Evolutionary conservation across 371 early-diverging fungal genomes (phyloP).

Genomic region (Mortierella sp.): DNA sequence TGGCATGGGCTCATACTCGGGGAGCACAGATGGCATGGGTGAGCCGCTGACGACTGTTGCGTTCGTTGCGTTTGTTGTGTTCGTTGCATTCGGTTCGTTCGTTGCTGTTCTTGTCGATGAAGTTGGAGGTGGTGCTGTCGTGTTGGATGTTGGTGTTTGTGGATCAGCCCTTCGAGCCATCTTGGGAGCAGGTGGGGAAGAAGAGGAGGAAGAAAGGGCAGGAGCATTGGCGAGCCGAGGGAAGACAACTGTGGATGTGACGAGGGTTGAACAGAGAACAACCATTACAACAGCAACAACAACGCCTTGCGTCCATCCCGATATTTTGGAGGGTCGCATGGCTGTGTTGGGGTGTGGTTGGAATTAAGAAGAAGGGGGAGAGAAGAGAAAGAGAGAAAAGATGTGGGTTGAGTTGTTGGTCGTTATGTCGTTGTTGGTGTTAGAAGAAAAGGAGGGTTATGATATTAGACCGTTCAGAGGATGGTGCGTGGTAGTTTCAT

Average conservation of each 20-base stretch:
- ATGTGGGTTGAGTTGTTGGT: background rate
- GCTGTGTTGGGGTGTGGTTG: background rate
- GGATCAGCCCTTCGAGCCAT: background rate
- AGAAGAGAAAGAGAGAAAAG: background rate
- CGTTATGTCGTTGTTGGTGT: background rate
- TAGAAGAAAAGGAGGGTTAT: background rate
- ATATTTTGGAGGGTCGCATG: constrained; percentile 1
- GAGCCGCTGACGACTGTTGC: constrained; percentile 58
- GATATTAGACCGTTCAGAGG: background rate
- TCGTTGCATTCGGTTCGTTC: background rate
- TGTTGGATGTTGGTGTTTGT: background rate
- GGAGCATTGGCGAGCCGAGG: background rate
- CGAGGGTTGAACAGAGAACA: background rate
- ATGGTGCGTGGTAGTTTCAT: background rate
- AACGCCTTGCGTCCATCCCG: background rate
- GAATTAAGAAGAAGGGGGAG: background rate
- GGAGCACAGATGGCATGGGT: constrained; percentile 15
- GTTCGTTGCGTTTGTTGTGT: constrained; percentile 62
- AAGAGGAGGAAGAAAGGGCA: background rate
- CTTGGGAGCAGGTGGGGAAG: background rate
- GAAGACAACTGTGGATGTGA: background rate
- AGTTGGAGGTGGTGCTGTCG: background rate
- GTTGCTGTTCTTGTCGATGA: background rate
- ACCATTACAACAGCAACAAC: background rate
- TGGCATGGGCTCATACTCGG: constrained; percentile 27